Conservation (phyloP, 1,284 basidiomycete species). For the Phlebopus sp. region DNA sequence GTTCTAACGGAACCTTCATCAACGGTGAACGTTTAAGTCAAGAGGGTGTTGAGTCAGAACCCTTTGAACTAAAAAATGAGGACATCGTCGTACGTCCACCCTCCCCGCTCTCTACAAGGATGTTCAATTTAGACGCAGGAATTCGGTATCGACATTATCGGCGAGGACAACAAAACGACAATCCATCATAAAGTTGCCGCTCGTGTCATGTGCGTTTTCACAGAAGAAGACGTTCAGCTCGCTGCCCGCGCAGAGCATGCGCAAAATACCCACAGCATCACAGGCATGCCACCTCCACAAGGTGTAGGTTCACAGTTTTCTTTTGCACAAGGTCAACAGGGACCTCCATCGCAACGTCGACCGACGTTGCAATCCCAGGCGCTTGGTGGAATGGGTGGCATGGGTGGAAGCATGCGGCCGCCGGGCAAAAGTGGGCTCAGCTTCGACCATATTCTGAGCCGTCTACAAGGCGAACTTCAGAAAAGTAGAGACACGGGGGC, state of each 20-base stretch:
- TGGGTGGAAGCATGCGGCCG: conserved; percentile 65
- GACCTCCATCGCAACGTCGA: conserved; percentile 44
- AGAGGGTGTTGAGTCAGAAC: conserved; percentile 91
- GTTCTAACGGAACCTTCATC: conserved; percentile 98
- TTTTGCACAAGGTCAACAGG: conserved; percentile 33
- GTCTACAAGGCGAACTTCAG: conserved; percentile 85
- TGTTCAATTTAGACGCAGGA: conserved; percentile 56
- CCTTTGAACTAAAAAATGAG: conserved; percentile 91
- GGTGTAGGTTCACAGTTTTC: conserved; percentile 34
- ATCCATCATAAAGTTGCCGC: conserved; percentile 98
- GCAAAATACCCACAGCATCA: conserved; percentile 20
- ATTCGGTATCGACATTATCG: conserved; percentile 98
- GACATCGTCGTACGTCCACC: conserved; percentile 74
- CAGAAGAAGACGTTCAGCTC: conserved; percentile 78
- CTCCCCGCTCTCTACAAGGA: neutral
- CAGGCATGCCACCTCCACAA: conserved; percentile 26
- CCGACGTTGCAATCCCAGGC: conserved; percentile 56
- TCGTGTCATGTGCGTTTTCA: conserved; percentile 86
- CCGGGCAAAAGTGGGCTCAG: conserved; percentile 77
- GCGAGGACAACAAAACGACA: conserved; percentile 97
- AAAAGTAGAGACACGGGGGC: conserved; percentile 94
- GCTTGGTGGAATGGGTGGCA: conserved; percentile 68
- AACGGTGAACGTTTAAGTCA: conserved; percentile 90
- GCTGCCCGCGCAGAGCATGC: conserved; percentile 63
- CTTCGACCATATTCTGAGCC: conserved; percentile 80